Evolutionary conservation across 768 basidiomycete species (phyloP).

Genomic region (Lactifluus piperatus): DNA sequence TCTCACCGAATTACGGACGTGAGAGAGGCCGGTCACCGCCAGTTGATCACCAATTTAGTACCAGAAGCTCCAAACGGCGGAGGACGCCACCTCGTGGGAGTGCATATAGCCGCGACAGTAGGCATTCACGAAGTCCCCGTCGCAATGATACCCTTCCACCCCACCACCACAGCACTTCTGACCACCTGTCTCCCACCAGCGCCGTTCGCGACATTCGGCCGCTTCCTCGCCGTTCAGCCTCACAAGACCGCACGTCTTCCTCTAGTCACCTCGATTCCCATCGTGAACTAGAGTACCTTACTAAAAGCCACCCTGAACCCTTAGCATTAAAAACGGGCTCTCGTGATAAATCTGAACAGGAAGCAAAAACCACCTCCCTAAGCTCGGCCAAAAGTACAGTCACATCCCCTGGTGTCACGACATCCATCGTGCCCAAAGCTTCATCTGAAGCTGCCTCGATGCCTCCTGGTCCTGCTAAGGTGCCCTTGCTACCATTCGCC

Average conservation of each 20-base stretch:
- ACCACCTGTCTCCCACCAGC: background rate
- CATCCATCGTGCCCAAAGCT: background rate
- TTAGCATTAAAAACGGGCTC: background rate
- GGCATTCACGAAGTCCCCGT: slow-evolving; percentile 5
- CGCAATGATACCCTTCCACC: background rate
- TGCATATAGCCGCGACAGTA: background rate
- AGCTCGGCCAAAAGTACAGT: background rate
- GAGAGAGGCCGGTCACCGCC: slow-evolving; percentile 1
- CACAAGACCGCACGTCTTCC: background rate
- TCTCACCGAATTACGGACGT: background rate
- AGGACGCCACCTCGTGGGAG: slow-evolving; percentile 7
- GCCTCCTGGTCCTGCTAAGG: background rate
- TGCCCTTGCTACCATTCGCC: background rate
- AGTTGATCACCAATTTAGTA: background rate
- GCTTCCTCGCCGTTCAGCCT: background rate
- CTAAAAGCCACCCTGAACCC: background rate
- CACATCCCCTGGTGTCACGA: background rate
- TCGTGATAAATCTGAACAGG: background rate
- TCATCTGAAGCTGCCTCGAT: background rate
- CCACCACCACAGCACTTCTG: background rate
- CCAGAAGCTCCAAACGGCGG: background rate
- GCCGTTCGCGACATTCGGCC: background rate
- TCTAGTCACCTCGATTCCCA: background rate
- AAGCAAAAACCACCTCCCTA: background rate
- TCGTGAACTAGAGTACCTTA: background rate